Evolutionary conservation across 2,329 filamentous ascomycete species (phyloP).

Genomic region (Phialophora macrospora): DNA sequence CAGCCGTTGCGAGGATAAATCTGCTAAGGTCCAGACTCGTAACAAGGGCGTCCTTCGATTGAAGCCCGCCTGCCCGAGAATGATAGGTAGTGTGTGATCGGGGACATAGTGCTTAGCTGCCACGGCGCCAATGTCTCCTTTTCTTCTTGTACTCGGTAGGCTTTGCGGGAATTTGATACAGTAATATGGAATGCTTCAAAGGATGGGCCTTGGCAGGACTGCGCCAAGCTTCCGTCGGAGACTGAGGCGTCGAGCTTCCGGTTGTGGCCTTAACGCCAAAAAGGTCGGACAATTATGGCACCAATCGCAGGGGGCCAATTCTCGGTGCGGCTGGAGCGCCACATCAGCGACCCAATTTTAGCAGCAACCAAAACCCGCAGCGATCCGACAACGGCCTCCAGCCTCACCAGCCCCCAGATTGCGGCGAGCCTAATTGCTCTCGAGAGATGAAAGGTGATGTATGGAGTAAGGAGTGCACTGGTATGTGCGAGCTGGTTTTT

Average conservation of each 20-base stretch:
- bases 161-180: background rate
- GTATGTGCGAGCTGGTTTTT: background rate
- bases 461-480: no score
- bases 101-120: background rate
- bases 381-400: background rate
- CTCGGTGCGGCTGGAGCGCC: background rate
- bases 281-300: background rate
- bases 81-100: background rate
- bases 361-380: slow-evolving; percentile 7
- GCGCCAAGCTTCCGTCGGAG: background rate
- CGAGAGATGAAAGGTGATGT: no score
- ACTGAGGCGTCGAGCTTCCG: background rate
- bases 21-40: no score
- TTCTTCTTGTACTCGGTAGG: background rate
- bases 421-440: background rate
- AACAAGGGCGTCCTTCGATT: background rate
- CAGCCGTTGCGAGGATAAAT: no score
- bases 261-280: background rate
- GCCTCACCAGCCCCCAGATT: slow-evolving; percentile 6
- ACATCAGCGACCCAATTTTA: slow-evolving; percentile 5
- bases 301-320: background rate
- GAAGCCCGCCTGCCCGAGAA: background rate
- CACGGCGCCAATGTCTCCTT: background rate
- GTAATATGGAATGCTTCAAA: background rate
- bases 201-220: background rate